Base-by-base conservation (phyloP, 768 basidiomycete species). In the Vararia minispora region DNA sequence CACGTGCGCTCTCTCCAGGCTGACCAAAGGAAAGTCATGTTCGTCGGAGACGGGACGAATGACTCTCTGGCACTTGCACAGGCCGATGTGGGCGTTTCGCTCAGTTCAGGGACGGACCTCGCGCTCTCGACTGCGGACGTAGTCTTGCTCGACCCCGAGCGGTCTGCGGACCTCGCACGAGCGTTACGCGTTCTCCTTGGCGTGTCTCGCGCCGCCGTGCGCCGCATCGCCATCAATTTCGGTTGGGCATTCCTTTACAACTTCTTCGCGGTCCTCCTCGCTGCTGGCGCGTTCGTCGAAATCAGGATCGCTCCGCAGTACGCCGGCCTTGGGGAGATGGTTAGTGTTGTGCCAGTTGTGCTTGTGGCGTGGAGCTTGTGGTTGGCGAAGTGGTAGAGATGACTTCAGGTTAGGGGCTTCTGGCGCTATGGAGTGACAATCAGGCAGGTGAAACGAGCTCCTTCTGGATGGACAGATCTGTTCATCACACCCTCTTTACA, bases 21-120 rank as follows among this genome's bases (percentile, higher is more conserved):
- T 4, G 8, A 23, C 9, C 41, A 45, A n/a, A 23, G 44, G 33
- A 40, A 52, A 35, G 68, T 69, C 3, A 49, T 61, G 28, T 71
- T 70, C 54, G 55, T 65, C 21, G 66, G 66, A 26, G 74, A 76
- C 50, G 74, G 74, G 13, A 61, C 69, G 18, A 73, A 75, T 52
- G 72, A 74, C 50, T 55, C 66, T 5, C 58, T 60, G 10, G 65
- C 72, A 6, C 62, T 76, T 17, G 64, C 69, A 0, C 66, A 64
- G 18, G 72, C 74, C 1, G 69, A 73, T 42, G 58, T 72, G 12
- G 63, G 63, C 17, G 59, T 74, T 5, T 63, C 65, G 12, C 46
- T 58, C 35, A 46, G 50, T 32, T 44, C 55, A 8, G 59, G 60
- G n/a, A 52, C 56, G 25, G 60, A 54, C 30, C 55, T 61, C 16